phyloP scores from a whole-genome alignment of 306 rosid species.

The Castanea crenata region DNA sequence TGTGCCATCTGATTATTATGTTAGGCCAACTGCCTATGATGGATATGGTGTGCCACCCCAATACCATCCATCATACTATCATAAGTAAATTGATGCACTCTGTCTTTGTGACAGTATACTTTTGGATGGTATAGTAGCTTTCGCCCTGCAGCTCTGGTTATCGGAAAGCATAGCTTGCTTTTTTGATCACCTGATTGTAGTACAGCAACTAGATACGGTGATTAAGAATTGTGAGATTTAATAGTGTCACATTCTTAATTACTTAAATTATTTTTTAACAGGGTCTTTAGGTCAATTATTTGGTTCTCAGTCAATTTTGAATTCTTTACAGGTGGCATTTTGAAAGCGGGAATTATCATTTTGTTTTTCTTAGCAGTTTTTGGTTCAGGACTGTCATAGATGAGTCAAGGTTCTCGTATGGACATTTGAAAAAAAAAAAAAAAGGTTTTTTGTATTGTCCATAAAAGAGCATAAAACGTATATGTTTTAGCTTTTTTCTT shows the following conservation, averaged over 20 bases:
- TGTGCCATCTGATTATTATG: slow-evolving; percentile 44
- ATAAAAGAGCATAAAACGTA: background rate
- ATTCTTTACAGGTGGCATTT: background rate
- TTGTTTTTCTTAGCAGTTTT: background rate
- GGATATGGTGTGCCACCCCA: slow-evolving; percentile 50
- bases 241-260: slow-evolving; percentile 32
- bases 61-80: slow-evolving; percentile 52
- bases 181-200: slow-evolving; percentile 31
- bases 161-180: slow-evolving; percentile 31
- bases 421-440: background rate
- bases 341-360: background rate
- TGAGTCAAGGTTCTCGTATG: background rate
- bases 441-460: background rate
- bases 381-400: background rate
- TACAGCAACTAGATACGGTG: slow-evolving; percentile 25
- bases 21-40: slow-evolving; percentile 39
- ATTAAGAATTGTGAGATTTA: slow-evolving; percentile 37
- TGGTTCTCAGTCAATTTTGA: background rate
- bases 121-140: slow-evolving; percentile 30
- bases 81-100: slow-evolving; percentile 41
- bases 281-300: slow-evolving; percentile 17
- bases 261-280: slow-evolving; percentile 16
- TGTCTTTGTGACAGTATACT: slow-evolving; percentile 25
- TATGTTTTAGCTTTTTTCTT: background rate
- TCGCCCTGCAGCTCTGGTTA: slow-evolving; percentile 21